Evolutionary conservation across 2,329 filamentous ascomycete genomes (phyloP), one percentile per base, ranked within the genome.

Genomic region (Calonectria hawksworthii): DNA sequence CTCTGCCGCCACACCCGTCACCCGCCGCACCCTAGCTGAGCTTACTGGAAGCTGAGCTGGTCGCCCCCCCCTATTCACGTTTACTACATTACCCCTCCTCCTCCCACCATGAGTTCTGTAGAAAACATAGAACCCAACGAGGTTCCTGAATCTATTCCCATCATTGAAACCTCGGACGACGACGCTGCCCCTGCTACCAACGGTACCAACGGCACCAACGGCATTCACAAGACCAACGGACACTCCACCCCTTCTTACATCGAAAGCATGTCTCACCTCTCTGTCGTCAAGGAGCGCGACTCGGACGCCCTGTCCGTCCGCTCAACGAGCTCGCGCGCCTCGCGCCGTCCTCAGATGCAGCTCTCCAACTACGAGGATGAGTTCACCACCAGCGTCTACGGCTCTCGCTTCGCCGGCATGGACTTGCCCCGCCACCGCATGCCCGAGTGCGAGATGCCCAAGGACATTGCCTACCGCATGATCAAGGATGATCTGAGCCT

Each of bases 401-500:
- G 96, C 82, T 96, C 94, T 76, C 92, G 90, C 77, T 98, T 95
- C 83, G 96, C 96, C 28, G 91, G 91, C 38, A 88, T 94, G 82
- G 95, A 98, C 81, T 89, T 99, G 52, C 96, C 96, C 34, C 92
- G 90, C 82, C 89, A 94, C 82, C 94, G 96, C 87, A 98, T 99
- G 92, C 96, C 96, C 1, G 95, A 98, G 81, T 82, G 87, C 26
- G 95, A 98, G 86, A 98, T 98, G 96, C 96, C 96, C 56, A 93
- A 92, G 80, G 94, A 98, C 79, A 91, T 98, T 68, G 96, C 96
- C n/a, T 98, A 98, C 85, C 93, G 96, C 64, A 94, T 98, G 94
- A 98, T 98, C 89, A 96, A 95, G 88, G 96, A 98, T 84, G 95
- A 98, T 83, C 89, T 98, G 77, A 97, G 94, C 77, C 89, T 98